Base-by-base conservation (phyloP, 129 eudicot species). In the Tagetes patula region DNA sequence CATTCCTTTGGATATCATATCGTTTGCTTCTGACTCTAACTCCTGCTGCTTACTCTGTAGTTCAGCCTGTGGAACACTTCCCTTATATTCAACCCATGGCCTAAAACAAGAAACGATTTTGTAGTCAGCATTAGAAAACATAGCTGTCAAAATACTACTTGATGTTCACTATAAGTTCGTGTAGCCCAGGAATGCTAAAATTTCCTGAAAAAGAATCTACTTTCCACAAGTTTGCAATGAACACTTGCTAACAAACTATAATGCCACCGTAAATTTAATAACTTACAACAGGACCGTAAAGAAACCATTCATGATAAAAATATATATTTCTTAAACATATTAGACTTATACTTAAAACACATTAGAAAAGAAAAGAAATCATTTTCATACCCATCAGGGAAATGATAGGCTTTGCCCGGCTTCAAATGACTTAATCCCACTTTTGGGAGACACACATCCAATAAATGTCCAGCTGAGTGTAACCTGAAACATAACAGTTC, bases 391-490 rank as follows among this genome's bases (percentile, higher is more conserved):
- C 96, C 98, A 45, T 92, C 96, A 14, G 96, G 87, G 46, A 92
- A 92, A 73, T 92, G 98, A 79, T 92, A 89, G 61, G 79, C 90
- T 81, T 91, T 91, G 70, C 83, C 70, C 36, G 98, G 89, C 61
- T 80, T 88, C 77, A 92, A 82, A 76, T 92, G 96, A 73, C 86
- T 82, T 82, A 90, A 87, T 69, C 98, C 98, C 65, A 84, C 91
- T 73, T 85, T 82, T 65, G 56, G 69, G 84, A 85, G 48, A 79
- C 91, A 89, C n/a, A 85, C 62, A 73, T 92, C 98, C 84, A 92
- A 84, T 77, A 92, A 78, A 89, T 92, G 98, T 49, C 94, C 98
- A 61, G 91, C 98, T 73, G 98, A 89, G 71, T 92, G 96, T 71
- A 92, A 81, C 89, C 98, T 92, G 80, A 39, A 78, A 52, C 47